Conservation (phyloP, 2,329 filamentous ascomycete genomes). For the Pyricularia pennisetigena region DNA sequence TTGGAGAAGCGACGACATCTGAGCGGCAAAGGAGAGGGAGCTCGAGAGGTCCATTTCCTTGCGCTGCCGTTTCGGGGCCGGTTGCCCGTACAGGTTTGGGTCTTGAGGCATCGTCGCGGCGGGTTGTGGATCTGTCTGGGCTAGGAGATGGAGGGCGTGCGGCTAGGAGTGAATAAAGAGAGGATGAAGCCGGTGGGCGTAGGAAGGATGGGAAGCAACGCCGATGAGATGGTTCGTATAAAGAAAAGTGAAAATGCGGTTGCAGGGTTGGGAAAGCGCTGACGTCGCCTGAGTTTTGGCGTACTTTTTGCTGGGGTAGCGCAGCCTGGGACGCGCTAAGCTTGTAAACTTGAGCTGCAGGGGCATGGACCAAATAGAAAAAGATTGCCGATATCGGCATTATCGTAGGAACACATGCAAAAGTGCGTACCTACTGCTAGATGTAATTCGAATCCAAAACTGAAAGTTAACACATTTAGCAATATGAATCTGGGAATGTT, state of each 20-base stretch:
- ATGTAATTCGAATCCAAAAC: background rate
- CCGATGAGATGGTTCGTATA: background rate
- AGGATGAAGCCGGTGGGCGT: background rate
- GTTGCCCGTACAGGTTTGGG: conserved; percentile 66
- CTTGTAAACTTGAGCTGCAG: background rate
- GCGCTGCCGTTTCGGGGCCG: conserved; percentile 57
- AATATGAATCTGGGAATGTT: background rate
- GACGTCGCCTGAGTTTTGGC: background rate
- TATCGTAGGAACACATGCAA: no score
- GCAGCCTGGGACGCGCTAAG: background rate
- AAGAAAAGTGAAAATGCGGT: background rate
- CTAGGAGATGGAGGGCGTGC: background rate
- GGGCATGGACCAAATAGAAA: background rate
- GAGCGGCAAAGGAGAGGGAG: conserved; percentile 77
- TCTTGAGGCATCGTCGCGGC: conserved; percentile 47
- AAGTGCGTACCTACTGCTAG: no score
- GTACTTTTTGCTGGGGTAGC: background rate
- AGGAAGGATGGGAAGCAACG: background rate
- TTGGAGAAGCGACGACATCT: conserved; percentile 73
- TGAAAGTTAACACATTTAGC: background rate
- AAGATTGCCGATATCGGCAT: background rate
- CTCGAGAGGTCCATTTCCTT: conserved; percentile 62
- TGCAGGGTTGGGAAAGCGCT: background rate
- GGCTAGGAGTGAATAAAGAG: background rate
- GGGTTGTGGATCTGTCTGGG: background rate